Base-by-base conservation (phyloP, 2,329 filamentous ascomycete species). In the Apiospora marii region DNA sequence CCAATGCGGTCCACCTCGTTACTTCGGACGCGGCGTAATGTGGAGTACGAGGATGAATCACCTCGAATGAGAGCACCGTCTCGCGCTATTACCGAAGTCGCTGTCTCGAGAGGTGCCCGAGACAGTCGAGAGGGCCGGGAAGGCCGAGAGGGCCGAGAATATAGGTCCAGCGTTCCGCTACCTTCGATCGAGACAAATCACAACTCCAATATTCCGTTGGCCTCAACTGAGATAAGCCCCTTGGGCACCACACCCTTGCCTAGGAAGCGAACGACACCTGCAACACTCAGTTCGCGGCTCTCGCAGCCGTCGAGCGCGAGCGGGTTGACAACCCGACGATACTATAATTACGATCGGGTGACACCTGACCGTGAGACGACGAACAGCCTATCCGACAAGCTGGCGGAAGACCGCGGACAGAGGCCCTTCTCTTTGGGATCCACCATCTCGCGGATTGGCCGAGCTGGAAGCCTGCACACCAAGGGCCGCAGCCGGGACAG, bases 1-100 rank as follows among this genome's bases (percentile, higher is more conserved):
- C 72, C 73, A 61, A 84, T 83, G 27, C 83, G 83, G 67, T 82
- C 82, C 73, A 85, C 85, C 46, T 84, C 85, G 51, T 73, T 87
- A 6, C 77, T 88, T 22, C 68, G 68, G n/a, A 70, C 68, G 1
- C 68, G 68, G 7, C 68, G 68, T 12, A 68, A 30, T 43, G 84
- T 84, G 19, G 84, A 86, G 44, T 84, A 88, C 1, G 86, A 87
- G 14, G 86, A 89, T 1, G 86, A 87, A 6, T 48, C 67, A 27
- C 73, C 78, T n/a, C 83, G 85, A 44, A 85, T 88, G 74, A 86
- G 88, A n/a, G 84, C 87, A 2, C 89, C 89, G 0, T 91, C 90
- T 4, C 85, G 91, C 34, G 89, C 89, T 4, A 82, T 84, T 48
- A 91, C 89, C 0, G 90, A 92, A 73, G 84, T 87, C 70, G 85